These are phyloP conservation scores for Arabidopsis lyrata DNA, from an alignment of 441 rosid species.

Conservation along the genomic window DNA sequence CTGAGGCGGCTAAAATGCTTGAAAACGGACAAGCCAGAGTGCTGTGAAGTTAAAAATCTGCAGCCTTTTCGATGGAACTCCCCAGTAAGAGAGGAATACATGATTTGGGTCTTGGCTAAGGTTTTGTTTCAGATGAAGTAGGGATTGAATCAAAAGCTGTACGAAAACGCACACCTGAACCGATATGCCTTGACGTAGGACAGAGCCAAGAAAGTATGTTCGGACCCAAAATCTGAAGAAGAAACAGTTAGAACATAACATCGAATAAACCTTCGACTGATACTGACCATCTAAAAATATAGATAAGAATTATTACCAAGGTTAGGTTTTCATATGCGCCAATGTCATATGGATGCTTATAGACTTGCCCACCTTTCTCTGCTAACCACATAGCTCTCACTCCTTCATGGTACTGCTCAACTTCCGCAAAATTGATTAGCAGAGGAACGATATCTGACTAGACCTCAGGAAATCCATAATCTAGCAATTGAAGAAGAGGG, in stretches of 20 bases:
- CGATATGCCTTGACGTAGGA: slow-evolving; percentile 66
- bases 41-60: slow-evolving; percentile 29
- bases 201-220: slow-evolving; percentile 79
- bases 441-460: not conserved
- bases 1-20: slow-evolving; percentile 29
- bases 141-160: slow-evolving; percentile 59
- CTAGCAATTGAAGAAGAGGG: slow-evolving; percentile 16
- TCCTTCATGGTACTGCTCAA: slow-evolving; percentile 85
- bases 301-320: slow-evolving; percentile 51
- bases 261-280: not conserved
- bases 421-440: slow-evolving; percentile 27
- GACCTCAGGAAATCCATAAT: slow-evolving; percentile 1
- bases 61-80: slow-evolving; percentile 29
- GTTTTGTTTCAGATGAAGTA: slow-evolving; percentile 45
- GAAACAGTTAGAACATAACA: slow-evolving; percentile 12
- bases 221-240: slow-evolving; percentile 80
- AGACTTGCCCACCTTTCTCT: slow-evolving; percentile 83
- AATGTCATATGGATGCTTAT: slow-evolving; percentile 88
- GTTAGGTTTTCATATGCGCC: slow-evolving; percentile 77
- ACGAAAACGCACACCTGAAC: slow-evolving; percentile 76
- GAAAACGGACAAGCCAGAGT: slow-evolving; percentile 8
- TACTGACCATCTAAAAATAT: slow-evolving; percentile 10
- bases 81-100: slow-evolving; percentile 12
- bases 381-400: slow-evolving; percentile 97
- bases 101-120: slow-evolving; percentile 25